Evolutionary conservation across 345 rosid species (phyloP).

Genomic region (Eucalyptus melliodora): DNA sequence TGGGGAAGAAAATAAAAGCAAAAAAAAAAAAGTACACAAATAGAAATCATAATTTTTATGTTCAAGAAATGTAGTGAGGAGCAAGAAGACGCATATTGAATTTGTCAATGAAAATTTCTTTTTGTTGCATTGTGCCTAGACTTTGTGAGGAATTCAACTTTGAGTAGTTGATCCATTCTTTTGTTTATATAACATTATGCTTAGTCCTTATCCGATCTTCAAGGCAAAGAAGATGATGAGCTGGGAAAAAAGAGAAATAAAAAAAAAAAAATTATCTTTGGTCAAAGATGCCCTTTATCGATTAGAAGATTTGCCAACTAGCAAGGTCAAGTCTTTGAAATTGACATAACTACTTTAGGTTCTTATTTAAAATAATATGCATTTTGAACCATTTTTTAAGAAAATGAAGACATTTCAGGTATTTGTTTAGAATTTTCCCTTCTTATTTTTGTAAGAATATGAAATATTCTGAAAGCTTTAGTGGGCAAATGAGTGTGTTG

Average conservation of each 20-base stretch:
- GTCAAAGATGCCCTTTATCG: too few species aligned
- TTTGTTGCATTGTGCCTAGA: neutral
- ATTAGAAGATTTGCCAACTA: too few species aligned
- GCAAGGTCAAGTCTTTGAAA: too few species aligned
- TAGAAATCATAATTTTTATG: conserved; percentile 15
- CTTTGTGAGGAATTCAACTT: neutral
- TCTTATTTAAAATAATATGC: too few species aligned
- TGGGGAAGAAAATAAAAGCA: neutral
- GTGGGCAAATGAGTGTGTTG: neutral
- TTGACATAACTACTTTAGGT: rapidly evolving
- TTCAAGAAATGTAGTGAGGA: conserved; percentile 43
- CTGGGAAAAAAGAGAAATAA: too few species aligned
- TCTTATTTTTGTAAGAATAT: neutral
- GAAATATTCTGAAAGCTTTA: neutral
- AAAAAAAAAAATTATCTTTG: too few species aligned
- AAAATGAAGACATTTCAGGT: too few species aligned
- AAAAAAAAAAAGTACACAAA: conserved; percentile 1
- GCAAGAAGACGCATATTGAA: conserved; percentile 21
- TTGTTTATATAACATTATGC: neutral
- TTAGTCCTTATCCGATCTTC: neutral
- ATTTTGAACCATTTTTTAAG: too few species aligned
- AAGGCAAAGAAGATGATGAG: too few species aligned
- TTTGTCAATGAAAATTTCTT: conserved; percentile 13
- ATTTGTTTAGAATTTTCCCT: neutral
- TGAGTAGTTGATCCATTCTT: neutral